Conservation (phyloP, 75 land plant species). For the Sequoiadendron giganteum region DNA sequence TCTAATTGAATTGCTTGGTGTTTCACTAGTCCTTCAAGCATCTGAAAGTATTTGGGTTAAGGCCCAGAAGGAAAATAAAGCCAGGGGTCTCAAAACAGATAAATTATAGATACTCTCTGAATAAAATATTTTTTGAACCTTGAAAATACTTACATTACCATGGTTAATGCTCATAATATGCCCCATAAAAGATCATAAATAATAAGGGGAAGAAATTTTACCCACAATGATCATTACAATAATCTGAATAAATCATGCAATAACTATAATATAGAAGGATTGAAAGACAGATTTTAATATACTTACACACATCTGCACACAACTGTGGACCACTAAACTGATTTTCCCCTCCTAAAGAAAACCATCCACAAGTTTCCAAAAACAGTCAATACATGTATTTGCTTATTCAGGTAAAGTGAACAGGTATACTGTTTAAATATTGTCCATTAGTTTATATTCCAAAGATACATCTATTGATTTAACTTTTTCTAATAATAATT, state of each 20-base stretch:
- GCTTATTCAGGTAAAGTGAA: background rate
- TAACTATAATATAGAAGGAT: background rate
- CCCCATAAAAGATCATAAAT: background rate
- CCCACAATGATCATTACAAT: background rate
- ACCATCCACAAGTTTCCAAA: background rate
- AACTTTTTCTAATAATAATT: background rate
- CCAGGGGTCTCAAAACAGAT: background rate
- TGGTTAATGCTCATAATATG: background rate
- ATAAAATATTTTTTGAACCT: background rate
- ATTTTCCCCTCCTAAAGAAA: background rate
- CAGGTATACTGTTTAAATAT: background rate
- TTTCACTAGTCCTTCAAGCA: constrained; percentile 77
- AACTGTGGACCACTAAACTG: background rate
- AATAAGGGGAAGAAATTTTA: background rate
- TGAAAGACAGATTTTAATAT: background rate
- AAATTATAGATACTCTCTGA: background rate
- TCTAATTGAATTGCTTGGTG: constrained; percentile 84
- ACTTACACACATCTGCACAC: background rate
- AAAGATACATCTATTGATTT: background rate
- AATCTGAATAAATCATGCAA: background rate
- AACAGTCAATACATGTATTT: background rate
- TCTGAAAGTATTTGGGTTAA: constrained; percentile 37
- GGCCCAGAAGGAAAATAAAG: background rate
- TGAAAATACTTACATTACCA: background rate
- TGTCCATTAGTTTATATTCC: background rate